Conservation (phyloP, 768 basidiomycete species). For the Astraeus odoratus region DNA sequence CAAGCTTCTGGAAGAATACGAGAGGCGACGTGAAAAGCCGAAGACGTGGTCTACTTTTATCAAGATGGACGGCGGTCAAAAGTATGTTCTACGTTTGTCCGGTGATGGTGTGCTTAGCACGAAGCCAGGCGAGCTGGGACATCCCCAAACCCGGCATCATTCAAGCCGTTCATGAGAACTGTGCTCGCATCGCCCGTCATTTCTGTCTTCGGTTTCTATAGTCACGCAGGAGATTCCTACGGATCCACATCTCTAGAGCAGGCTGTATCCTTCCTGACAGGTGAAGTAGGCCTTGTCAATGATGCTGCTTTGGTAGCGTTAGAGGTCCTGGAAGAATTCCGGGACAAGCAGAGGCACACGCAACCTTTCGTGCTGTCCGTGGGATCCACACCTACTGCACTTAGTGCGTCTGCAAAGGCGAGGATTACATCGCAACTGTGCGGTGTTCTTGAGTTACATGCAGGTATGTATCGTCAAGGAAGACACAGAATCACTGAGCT, state of each 20-base stretch:
- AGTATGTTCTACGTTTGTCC: conserved; percentile 38
- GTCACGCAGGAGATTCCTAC: conserved; percentile 73
- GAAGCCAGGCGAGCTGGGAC: conserved; percentile 65
- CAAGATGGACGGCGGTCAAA: conserved; percentile 72
- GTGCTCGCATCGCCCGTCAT: conserved; percentile 50
- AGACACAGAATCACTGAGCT: not conserved
- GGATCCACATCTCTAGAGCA: conserved; percentile 61
- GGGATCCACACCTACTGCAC: conserved; percentile 85
- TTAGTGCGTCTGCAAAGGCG: conserved; percentile 57
- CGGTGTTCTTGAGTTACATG: conserved; percentile 69
- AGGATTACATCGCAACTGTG: conserved; percentile 42
- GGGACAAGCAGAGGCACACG: conserved; percentile 27
- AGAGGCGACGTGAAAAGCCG: conserved; percentile 31
- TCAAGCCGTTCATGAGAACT: conserved; percentile 47
- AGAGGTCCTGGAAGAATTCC: conserved; percentile 34
- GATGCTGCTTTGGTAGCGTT: conserved; percentile 52
- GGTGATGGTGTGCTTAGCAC: conserved; percentile 9
- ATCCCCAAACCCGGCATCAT: conserved; percentile 42
- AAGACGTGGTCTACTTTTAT: conserved; percentile 71
- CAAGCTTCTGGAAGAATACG: conserved; percentile 54
- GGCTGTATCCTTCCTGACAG: conserved; percentile 58
- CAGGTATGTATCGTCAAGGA: conserved; percentile 36
- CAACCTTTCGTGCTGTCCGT: conserved; percentile 67
- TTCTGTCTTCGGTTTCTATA: conserved; percentile 77
- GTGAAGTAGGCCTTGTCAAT: conserved; percentile 68